These are phyloP conservation scores for Spathaspora sp. DNA, from an alignment of 1,139 yeast genomes.

Conservation along the genomic window DNA sequence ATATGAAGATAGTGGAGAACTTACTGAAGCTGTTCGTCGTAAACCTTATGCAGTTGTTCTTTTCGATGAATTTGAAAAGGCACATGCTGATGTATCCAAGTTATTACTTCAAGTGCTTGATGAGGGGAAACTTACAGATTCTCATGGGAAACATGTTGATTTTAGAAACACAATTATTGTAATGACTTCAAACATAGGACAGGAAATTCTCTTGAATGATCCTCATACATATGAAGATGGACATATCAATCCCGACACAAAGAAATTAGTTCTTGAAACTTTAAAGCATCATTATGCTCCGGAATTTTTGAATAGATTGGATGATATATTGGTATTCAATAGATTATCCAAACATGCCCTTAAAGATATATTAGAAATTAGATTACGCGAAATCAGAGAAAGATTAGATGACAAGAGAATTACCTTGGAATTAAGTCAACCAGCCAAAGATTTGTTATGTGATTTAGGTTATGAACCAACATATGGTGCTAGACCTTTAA, in stretches of 20 bases:
- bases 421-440: conserved; percentile 52
- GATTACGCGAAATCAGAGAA: conserved; percentile 76
- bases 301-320: conserved; percentile 90
- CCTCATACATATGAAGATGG: conserved; percentile 41
- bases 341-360: conserved; percentile 75
- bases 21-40: conserved; percentile 93
- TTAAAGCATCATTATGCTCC: conserved; percentile 83
- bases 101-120: conserved; percentile 87
- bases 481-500: conserved; percentile 95
- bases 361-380: conserved; percentile 76
- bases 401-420: conserved; percentile 82
- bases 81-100: conserved; percentile 91
- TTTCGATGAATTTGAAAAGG: conserved; percentile 96
- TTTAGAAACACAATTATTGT: conserved; percentile 92
- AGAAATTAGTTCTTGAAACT: conserved; percentile 58
- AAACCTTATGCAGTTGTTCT: conserved; percentile 91
- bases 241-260: conserved; percentile 49
- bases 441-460: conserved; percentile 75
- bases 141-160: conserved; percentile 91
- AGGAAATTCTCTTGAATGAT: conserved; percentile 76
- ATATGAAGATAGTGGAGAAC: conserved; percentile 92
- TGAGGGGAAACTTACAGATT: conserved; percentile 91
- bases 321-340: conserved; percentile 87
- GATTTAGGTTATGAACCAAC: conserved; percentile 85
- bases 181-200: conserved; percentile 98